Evolutionary conservation across 1,139 yeast species (phyloP), one percentile per base, ranked within the genome.

Genomic region (Citeromyces hawaiiensis): DNA sequence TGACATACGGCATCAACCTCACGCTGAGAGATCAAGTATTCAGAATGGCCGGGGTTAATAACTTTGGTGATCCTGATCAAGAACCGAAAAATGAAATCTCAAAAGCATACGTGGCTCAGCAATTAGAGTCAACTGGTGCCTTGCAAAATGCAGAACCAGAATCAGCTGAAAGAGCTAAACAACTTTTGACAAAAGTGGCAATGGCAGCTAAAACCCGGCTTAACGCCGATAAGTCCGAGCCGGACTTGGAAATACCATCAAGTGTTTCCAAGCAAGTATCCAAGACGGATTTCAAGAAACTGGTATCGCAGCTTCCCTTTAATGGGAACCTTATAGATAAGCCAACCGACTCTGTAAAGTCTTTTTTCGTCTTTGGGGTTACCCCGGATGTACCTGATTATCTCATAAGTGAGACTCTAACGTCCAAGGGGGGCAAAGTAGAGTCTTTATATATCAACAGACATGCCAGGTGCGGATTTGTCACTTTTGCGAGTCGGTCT

Each of bases 11-110:
- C 4, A 72, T 91, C 19, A 88, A 96, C 0, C 56, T 86, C 14
- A 76, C 80, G 15, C 63, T 87, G 7, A 62, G 96, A 44, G 96
- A 88, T 49, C 76, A 88, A 2, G 86, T 95, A 1, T 59, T 87
- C 51, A 76, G 77, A 50, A 68, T 86, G 70, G 82, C 91, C 4
- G 83, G 82, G 7, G 57, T 70, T 14, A 67, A 64, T 13, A 66
- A 69, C 13, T 52, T 61, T 3, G 52, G 53, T 5, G 68, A 66
- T 11, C 37, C n/a, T 39, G 37, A 4, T 47, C 50, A 21, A 41
- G 50, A 54, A 66, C 47, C 55, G 56, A 42, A 61, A 64, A 73
- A 65, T 55, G 66, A 54, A 15, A 66, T 75, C 43, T 66, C 75
- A 43, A 70, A 70, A 51, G 57, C 72, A 36, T 76, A 68, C 47